phyloP scores from a whole-genome alignment of 2,329 filamentous ascomycete species.

The Camillea tinctor region DNA sequence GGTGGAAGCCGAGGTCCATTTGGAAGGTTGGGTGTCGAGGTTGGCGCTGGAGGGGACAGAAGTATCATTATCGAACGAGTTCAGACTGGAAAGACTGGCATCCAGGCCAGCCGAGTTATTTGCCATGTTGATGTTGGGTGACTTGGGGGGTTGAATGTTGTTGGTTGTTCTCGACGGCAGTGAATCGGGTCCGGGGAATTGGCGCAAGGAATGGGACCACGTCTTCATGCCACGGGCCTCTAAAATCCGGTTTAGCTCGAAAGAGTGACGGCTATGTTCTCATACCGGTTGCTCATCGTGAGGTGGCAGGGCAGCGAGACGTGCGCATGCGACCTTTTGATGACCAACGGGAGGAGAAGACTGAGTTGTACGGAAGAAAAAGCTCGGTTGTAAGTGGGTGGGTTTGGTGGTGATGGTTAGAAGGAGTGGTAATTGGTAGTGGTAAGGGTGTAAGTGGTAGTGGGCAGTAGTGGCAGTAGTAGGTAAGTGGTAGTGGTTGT shows the following conservation, averaged over 20 bases:
- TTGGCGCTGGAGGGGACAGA: constrained; percentile 33
- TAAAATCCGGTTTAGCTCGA: constrained; percentile 27
- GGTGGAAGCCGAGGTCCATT: constrained; percentile 33
- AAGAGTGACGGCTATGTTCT: constrained; percentile 21
- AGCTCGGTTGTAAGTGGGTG: neutral
- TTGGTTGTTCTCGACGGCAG: constrained; percentile 13
- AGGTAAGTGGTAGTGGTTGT: neutral
- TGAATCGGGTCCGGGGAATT: constrained; percentile 11
- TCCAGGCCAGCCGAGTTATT: constrained; percentile 30
- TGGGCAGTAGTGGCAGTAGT: too few relatives aligned
- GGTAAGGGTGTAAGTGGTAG: too few relatives aligned
- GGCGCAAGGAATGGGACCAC: constrained; percentile 28
- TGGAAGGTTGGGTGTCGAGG: constrained; percentile 32
- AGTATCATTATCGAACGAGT: constrained; percentile 33
- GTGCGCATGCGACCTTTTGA: constrained; percentile 22
- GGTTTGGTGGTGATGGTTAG: too few relatives aligned
- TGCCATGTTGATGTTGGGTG: constrained; percentile 29
- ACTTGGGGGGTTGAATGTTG: constrained; percentile 6
- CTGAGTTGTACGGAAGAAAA: constrained; percentile 6
- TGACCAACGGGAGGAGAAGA: constrained; percentile 10
- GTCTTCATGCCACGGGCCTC: constrained; percentile 27
- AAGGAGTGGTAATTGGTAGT: too few relatives aligned
- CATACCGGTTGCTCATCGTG: constrained; percentile 30
- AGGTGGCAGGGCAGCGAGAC: constrained; percentile 20
- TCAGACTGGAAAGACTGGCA: constrained; percentile 33